Conservation (phyloP, 176 grass and related monocot species). For the Bonia amplexicaulis region DNA sequence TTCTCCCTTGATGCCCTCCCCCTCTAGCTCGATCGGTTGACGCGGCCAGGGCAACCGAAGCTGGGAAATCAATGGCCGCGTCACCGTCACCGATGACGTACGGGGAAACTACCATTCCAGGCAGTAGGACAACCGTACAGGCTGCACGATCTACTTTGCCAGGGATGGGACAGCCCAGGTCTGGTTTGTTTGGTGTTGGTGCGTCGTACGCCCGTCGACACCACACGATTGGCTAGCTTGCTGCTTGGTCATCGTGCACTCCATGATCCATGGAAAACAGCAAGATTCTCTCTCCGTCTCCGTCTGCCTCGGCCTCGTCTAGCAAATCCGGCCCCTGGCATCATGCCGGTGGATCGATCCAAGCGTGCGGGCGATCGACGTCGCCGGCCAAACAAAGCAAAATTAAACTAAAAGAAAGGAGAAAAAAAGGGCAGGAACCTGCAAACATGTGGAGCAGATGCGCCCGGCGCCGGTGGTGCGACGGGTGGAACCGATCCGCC, state of each 20-base stretch:
- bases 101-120: neutral
- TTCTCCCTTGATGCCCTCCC: neutral
- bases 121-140: neutral
- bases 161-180: neutral
- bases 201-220: neutral
- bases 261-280: neutral
- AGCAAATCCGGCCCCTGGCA: neutral
- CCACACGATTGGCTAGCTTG: neutral
- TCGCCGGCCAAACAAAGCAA: constrained; percentile 12
- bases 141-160: neutral
- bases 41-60: neutral
- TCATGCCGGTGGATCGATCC: neutral
- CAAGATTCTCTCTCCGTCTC: neutral
- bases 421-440: neutral
- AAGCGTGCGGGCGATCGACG: neutral
- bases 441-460: neutral
- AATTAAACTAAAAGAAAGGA: neutral
- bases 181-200: neutral
- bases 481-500: constrained; percentile 19
- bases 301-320: neutral
- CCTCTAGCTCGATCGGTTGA: too few relatives aligned
- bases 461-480: neutral
- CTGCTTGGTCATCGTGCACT: neutral
- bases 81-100: neutral
- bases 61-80: neutral